Percentiles rank a stretch among this genome's conserved stretches.
Conservation (phyloP, 768 basidiomycete genomes). For the Leccinum boreale region DNA sequence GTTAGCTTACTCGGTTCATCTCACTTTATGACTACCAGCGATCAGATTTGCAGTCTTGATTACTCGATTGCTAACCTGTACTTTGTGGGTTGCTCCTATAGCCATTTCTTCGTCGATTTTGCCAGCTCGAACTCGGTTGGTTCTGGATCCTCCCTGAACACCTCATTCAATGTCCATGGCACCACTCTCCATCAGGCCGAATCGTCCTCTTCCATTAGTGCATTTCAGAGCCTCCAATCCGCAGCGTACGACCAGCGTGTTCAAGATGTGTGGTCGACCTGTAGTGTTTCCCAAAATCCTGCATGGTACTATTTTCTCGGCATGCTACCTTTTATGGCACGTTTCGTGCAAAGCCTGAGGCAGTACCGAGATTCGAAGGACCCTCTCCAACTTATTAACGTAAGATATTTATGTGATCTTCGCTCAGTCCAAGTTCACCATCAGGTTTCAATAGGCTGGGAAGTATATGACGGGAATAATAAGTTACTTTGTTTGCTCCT, state of each 20-base stretch:
- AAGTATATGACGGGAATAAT: conserved; percentile 74
- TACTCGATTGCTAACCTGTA: conserved; percentile 72
- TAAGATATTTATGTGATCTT: conserved; percentile 23
- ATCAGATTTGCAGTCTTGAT: conserved; percentile 75
- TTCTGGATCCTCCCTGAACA: neutral
- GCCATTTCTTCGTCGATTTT: conserved; percentile 11
- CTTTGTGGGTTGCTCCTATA: conserved; percentile 72
- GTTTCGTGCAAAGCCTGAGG: conserved; percentile 81
- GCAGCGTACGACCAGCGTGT: conserved; percentile 32
- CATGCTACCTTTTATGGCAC: conserved; percentile 65
- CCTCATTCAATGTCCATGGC: neutral
- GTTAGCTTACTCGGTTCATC: neutral
- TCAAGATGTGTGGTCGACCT: conserved; percentile 41
- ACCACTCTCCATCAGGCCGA: neutral
- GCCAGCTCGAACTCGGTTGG: neutral
- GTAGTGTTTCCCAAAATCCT: conserved; percentile 50
- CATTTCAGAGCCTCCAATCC: neutral
- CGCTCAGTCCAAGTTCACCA: neutral
- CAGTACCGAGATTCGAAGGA: conserved; percentile 79
- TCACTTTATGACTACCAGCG: conserved; percentile 39
- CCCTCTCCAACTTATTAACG: conserved; percentile 83
- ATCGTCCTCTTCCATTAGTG: neutral
- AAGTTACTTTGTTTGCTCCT: conserved; percentile 62
- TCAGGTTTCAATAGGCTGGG: conserved; percentile 54
- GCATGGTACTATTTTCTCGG: conserved; percentile 55